These are phyloP conservation scores for Hypoxylon perforatum DNA, from an alignment of 495 filamentous ascomycete species.

Conservation along the genomic window DNA sequence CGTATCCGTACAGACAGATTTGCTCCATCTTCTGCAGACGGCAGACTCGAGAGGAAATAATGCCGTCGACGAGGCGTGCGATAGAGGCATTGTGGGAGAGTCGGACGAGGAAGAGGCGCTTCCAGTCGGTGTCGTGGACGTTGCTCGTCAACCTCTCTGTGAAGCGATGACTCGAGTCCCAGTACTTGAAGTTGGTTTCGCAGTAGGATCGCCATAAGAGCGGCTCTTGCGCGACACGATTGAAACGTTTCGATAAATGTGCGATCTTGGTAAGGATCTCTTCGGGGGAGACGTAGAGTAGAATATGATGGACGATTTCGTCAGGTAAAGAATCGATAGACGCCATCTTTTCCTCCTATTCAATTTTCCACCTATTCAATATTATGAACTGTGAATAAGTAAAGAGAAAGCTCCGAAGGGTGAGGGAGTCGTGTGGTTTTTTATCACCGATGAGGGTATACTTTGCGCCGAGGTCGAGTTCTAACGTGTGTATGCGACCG, in stretches of 20 bases:
- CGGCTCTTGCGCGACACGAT: slow-evolving; percentile 72
- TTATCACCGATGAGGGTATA: background rate
- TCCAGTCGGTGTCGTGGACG: slow-evolving; percentile 79
- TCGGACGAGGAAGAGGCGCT: slow-evolving; percentile 72
- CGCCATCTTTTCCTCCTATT: slow-evolving; percentile 30
- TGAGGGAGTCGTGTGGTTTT: background rate
- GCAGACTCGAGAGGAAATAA: slow-evolving; percentile 73
- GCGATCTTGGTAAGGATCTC: slow-evolving; percentile 63
- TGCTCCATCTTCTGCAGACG: slow-evolving; percentile 75
- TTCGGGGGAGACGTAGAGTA: slow-evolving; percentile 68
- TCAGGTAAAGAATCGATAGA: slow-evolving; percentile 67
- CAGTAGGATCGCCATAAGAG: slow-evolving; percentile 86
- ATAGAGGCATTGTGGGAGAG: slow-evolving; percentile 64
- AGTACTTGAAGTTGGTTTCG: slow-evolving; percentile 70
- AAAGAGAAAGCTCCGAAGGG: background rate
- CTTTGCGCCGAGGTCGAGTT: background rate
- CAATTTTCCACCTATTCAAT: background rate
- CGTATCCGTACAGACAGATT: slow-evolving; percentile 79
- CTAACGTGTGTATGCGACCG: background rate
- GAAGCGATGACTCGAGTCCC: slow-evolving; percentile 76
- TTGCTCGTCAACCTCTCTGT: slow-evolving; percentile 59
- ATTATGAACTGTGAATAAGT: background rate
- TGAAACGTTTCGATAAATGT: slow-evolving; percentile 70
- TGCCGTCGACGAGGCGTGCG: slow-evolving; percentile 70
- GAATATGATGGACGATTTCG: slow-evolving; percentile 77